Base-by-base conservation (phyloP, 495 filamentous ascomycete species). In the Hypoxylon cercidicola region DNA sequence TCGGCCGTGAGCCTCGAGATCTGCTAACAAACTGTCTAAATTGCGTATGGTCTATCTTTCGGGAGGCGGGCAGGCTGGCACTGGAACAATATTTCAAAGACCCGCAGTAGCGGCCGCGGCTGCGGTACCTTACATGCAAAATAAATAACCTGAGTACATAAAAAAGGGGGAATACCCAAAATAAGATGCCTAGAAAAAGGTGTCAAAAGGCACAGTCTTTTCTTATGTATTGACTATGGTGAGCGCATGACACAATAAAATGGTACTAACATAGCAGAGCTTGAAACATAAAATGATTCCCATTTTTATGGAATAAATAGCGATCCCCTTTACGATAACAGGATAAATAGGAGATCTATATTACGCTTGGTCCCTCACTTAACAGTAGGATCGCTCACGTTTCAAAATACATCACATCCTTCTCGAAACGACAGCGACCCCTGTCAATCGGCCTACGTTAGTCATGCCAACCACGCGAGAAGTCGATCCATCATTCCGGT, bases 311-410 rank as follows among this genome's bases (percentile, higher is more conserved):
- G 19, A 59, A 45, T 45, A 35, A 19, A 25, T 32, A 41, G 53
- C 11, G 64, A 66, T 60, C 50, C 50, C 46, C 44, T 55, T 35
- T 19, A 39, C 66, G 30, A 52, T 50, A 73, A 45, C n/a, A n/a
- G n/a, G n/a, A 52, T 45, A 55, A 57, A 57, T 11, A 55, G 68
- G 23, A 39, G 54, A 28, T 63, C 72, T 52, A 61, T 59, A 59
- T 70, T 70, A 49, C 75, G 70, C 73, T 74, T 67, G 28, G 68
- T 62, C 64, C 61, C 47, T 37, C 61, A 30, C 57, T 32, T 21
- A 13, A 28, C 12, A 18, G 25, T 50, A 34, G 55, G 55, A 60
- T 69, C 51, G 45, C 48, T 49, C 64, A 54, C 51, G 66, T 69
- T 69, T 69, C 66, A 65, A 60, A 51, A 65, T 32, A 55, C 21